These are phyloP conservation scores for Cardamine occulta DNA, from an alignment of 345 rosid genomes.

Conservation along the genomic window DNA sequence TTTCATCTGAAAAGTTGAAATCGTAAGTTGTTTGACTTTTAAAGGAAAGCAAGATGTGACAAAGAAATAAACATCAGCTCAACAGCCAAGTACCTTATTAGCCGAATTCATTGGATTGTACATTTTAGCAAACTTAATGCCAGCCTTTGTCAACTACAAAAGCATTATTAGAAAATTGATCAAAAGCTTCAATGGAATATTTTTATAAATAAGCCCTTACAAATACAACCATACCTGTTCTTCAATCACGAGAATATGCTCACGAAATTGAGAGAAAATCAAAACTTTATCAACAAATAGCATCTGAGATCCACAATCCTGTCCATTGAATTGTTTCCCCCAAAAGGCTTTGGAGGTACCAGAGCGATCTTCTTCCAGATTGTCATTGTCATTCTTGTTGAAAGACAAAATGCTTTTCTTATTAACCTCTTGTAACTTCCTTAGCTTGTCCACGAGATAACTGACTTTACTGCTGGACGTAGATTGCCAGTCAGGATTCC, in stretches of 20 bases:
- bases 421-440: constrained; percentile 61
- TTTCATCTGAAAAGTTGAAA: constrained; percentile 62
- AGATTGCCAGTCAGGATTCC: constrained; percentile 98
- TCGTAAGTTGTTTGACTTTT: constrained; percentile 14
- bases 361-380: constrained; percentile 40
- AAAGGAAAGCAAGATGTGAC: constrained; percentile 11
- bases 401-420: constrained; percentile 33
- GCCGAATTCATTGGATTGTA: constrained; percentile 84
- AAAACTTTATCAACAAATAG: constrained; percentile 67
- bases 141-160: constrained; percentile 70
- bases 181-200: not conserved
- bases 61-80: constrained; percentile 9
- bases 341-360: constrained; percentile 36
- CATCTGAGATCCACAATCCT: constrained; percentile 42
- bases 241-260: constrained; percentile 87
- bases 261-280: constrained; percentile 94
- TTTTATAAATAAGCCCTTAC: not conserved
- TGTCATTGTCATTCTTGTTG: constrained; percentile 35
- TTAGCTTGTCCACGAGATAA: constrained; percentile 76
- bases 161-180: constrained; percentile 3
- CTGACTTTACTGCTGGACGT: constrained; percentile 94
- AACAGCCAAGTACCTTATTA: constrained; percentile 63
- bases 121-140: constrained; percentile 78
- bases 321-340: constrained; percentile 34
- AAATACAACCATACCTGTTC: constrained; percentile 64